Conservation (phyloP, 495 filamentous ascomycete genomes). For the Penicillium alfredii region DNA sequence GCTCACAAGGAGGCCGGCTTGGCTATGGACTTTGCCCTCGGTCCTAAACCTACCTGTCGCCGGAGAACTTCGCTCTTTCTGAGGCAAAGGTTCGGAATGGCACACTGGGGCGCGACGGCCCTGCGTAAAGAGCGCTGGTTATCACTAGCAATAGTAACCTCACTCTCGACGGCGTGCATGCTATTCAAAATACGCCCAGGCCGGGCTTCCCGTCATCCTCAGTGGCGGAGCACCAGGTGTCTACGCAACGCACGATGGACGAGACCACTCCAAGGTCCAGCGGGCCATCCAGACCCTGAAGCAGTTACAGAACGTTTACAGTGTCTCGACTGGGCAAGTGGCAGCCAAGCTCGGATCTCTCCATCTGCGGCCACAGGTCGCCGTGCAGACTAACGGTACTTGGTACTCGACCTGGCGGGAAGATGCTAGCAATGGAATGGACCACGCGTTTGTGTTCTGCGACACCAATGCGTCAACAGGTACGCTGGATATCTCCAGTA, state of each 20-base stretch:
- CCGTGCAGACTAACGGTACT: slow-evolving; percentile 22
- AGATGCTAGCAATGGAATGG: slow-evolving; percentile 10
- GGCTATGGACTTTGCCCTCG: slow-evolving; percentile 43
- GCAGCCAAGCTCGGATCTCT: slow-evolving; percentile 21
- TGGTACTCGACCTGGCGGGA: slow-evolving; percentile 33
- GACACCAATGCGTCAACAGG: slow-evolving; percentile 23
- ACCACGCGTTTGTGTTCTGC: slow-evolving; percentile 39
- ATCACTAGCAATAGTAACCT: slow-evolving; percentile 33
- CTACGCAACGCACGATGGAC: slow-evolving; percentile 13
- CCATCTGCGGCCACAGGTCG: slow-evolving; percentile 15
- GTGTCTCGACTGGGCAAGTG: slow-evolving; percentile 6
- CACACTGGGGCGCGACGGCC: slow-evolving; percentile 33
- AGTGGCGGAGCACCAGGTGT: slow-evolving; percentile 21
- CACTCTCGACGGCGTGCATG: slow-evolving; percentile 26
- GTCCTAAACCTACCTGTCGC: slow-evolving; percentile 47
- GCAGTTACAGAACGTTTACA: slow-evolving; percentile 15
- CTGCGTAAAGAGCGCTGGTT: slow-evolving; percentile 41
- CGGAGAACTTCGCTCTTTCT: slow-evolving; percentile 39
- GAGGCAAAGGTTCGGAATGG: slow-evolving; percentile 28
- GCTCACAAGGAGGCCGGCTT: slow-evolving; percentile 34
- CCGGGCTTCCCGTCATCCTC: slow-evolving; percentile 40
- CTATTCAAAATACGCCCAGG: slow-evolving; percentile 34
- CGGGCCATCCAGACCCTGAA: slow-evolving; percentile 11
- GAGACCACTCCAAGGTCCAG: slow-evolving; percentile 3
- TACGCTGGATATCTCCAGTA: slow-evolving; percentile 19